phyloP scores from a whole-genome alignment of 768 basidiomycete genomes.

The Tephrocybe sp. region DNA sequence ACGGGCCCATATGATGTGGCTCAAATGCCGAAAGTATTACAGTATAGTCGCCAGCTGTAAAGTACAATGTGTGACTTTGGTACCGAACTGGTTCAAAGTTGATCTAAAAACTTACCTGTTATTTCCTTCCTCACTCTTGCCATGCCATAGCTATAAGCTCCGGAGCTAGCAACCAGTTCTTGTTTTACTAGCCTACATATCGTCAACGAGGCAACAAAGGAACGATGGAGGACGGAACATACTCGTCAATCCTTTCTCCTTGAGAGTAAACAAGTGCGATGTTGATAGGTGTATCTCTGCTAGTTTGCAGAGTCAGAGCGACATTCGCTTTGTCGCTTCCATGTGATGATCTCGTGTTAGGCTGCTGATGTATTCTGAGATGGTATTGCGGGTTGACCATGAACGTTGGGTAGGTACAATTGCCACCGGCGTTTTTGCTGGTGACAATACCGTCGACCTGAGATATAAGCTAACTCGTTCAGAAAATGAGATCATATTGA shows the following conservation, averaged over 20 bases:
- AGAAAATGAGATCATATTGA: not conserved
- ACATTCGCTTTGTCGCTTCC: conserved; percentile 35
- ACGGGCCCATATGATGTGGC: conserved; percentile 63
- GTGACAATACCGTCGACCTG: conserved; percentile 66
- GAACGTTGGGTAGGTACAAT: conserved; percentile 74
- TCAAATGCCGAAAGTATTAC: conserved; percentile 86
- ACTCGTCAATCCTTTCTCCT: conserved; percentile 77
- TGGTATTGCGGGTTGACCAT: conserved; percentile 91
- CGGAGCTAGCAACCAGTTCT: conserved; percentile 71
- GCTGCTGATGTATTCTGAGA: conserved; percentile 50
- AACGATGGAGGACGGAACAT: conserved; percentile 26
- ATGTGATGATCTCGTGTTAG: conserved; percentile 7
- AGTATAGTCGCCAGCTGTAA: conserved; percentile 73
- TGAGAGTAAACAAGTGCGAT: conserved; percentile 71
- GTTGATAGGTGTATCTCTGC: conserved; percentile 71
- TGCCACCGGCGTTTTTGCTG: conserved; percentile 78
- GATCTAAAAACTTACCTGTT: conserved; percentile 42
- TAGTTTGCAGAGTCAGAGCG: conserved; percentile 47
- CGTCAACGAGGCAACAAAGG: not conserved
- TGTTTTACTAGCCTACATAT: conserved; percentile 51
- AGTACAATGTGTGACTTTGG: not conserved
- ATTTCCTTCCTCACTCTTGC: conserved; percentile 53
- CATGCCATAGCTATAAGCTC: conserved; percentile 79
- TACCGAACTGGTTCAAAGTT: not conserved
- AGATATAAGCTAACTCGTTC: not conserved